phyloP scores from a whole-genome alignment of 2,329 filamentous ascomycete species.

The Ophiostoma australiae region DNA sequence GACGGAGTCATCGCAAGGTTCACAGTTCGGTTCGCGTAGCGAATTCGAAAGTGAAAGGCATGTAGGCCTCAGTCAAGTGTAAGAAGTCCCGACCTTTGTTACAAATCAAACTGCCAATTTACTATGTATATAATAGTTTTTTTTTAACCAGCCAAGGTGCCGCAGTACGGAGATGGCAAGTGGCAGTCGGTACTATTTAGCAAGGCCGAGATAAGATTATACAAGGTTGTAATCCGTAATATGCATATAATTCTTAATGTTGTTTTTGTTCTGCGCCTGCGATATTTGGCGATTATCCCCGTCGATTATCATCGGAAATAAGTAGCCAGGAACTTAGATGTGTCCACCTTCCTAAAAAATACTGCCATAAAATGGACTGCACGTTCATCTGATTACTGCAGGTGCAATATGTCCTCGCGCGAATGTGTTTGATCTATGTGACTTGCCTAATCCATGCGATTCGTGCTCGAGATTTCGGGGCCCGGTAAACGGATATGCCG shows the following conservation, averaged over 20 bases:
- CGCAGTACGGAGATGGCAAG: background rate
- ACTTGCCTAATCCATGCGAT: slow-evolving; percentile 2
- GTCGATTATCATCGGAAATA: background rate
- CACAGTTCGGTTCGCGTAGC: background rate
- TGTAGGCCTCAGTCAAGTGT: background rate
- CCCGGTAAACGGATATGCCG: background rate
- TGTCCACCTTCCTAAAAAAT: background rate
- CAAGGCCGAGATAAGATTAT: background rate
- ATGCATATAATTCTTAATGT: background rate
- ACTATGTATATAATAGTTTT: background rate
- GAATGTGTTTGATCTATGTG: background rate
- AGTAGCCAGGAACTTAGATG: background rate
- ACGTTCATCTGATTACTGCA: background rate
- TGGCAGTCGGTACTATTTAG: background rate
- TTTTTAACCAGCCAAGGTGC: background rate
- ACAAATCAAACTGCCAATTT: background rate
- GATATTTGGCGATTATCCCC: background rate
- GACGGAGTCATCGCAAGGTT: background rate
- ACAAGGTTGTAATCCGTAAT: background rate
- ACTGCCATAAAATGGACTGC: background rate
- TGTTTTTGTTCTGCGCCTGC: background rate
- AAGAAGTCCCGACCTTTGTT: background rate
- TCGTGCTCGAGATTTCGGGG: background rate
- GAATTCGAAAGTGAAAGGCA: background rate
- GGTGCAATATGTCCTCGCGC: background rate